Conservation (phyloP, 164 flowering plant species). For the Chimonanthus praecox region DNA sequence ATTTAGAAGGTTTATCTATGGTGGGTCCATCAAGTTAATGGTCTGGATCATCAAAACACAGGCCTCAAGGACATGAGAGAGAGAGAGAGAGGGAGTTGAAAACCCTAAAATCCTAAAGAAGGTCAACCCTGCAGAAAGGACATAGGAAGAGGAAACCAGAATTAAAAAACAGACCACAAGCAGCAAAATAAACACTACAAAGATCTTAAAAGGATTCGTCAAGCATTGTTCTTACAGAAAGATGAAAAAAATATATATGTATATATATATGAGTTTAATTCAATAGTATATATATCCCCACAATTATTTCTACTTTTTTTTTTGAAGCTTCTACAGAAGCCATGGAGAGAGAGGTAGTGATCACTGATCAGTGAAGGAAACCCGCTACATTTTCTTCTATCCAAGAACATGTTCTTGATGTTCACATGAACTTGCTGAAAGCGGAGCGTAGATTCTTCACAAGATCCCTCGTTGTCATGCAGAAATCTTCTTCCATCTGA, state of each 20-base stretch:
- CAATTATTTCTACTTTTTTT: constrained; percentile 7
- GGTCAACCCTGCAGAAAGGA: constrained; percentile 23
- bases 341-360: not conserved
- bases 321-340: constrained; percentile 13
- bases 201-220: not conserved
- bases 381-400: constrained; percentile 1
- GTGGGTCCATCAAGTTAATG: not conserved
- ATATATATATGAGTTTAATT: not conserved
- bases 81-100: constrained; percentile 12
- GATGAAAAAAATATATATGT: not conserved
- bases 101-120: constrained; percentile 17
- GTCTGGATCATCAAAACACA: not conserved
- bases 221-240: constrained; percentile 12
- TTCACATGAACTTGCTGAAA: constrained; percentile 18
- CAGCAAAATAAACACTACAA: not conserved
- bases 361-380: not conserved
- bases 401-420: not conserved
- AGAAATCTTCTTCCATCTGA: constrained; percentile 62
- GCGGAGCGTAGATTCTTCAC: constrained; percentile 37
- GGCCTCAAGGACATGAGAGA: not conserved
- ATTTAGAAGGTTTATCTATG: too few relatives aligned
- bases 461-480: constrained; percentile 49
- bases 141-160: constrained; percentile 9
- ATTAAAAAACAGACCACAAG: constrained; percentile 9
- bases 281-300: not conserved